A percentile compares a stretch with the other conserved stretches of the same genome.
Conservation (phyloP, 352 stramenopile species). For the Saprolegnia parasitica region DNA sequence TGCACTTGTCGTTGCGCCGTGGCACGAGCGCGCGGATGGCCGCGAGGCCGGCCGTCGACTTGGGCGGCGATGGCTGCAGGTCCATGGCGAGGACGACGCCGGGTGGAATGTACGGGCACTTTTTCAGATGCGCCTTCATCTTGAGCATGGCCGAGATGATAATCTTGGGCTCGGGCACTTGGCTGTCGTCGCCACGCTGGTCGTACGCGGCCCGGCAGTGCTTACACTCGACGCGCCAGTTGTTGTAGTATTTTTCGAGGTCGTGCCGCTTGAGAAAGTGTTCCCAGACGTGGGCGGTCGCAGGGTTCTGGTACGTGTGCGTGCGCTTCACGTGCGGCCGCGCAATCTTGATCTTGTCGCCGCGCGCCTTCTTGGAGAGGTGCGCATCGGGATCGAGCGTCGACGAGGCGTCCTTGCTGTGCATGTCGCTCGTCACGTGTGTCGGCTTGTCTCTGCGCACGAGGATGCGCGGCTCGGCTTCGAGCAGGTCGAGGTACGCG, state of each 20-base stretch:
- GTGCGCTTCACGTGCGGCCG: neutral
- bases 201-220: constrained; percentile 22
- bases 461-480: neutral
- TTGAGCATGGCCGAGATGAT: constrained; percentile 25
- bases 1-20: constrained; percentile 9
- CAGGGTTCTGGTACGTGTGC: neutral
- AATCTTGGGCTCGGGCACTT: neutral
- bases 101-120: constrained; percentile 11
- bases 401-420: neutral
- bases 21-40: constrained; percentile 20
- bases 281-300: constrained; percentile 23
- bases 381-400: neutral
- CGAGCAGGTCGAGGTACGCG: neutral
- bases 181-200: neutral
- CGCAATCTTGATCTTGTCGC: neutral
- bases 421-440: neutral
- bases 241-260: constrained; percentile 27
- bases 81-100: constrained; percentile 7
- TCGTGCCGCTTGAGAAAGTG: constrained; percentile 22
- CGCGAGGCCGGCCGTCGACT: constrained; percentile 7
- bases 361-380: neutral
- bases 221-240: constrained; percentile 29
- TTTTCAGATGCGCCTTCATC: constrained; percentile 28
- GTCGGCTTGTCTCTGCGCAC: neutral
- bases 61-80: constrained; percentile 3